phyloP scores from a whole-genome alignment of 2,329 filamentous ascomycete genomes.

The Curvularia sp. region DNA sequence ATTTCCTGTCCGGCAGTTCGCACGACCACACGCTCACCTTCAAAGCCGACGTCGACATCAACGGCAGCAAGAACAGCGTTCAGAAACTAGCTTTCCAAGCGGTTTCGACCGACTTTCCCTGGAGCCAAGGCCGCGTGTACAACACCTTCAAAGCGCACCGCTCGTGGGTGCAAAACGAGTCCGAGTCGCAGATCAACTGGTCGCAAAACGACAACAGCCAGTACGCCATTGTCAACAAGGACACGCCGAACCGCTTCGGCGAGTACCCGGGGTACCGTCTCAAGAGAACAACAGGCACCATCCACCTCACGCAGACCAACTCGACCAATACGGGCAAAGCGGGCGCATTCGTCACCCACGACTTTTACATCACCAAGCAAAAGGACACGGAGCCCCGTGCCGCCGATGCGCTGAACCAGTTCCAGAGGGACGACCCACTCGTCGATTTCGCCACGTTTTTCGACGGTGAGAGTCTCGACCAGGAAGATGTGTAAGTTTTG shows the following conservation, averaged over 20 bases:
- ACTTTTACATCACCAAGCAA: slow-evolving; percentile 60
- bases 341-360: slow-evolving; percentile 59
- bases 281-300: slow-evolving; percentile 48
- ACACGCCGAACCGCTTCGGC: slow-evolving; percentile 58
- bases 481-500: slow-evolving; percentile 46
- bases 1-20: slow-evolving; percentile 45
- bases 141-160: slow-evolving; percentile 62
- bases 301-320: slow-evolving; percentile 57
- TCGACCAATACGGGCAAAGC: slow-evolving; percentile 57
- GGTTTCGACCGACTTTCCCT: slow-evolving; percentile 59
- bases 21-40: slow-evolving; percentile 54
- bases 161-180: slow-evolving; percentile 49
- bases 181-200: slow-evolving; percentile 57
- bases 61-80: slow-evolving; percentile 48
- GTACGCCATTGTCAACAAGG: slow-evolving; percentile 61
- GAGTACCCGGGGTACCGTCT: slow-evolving; percentile 62
- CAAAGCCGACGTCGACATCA: slow-evolving; percentile 53
- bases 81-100: slow-evolving; percentile 43
- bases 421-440: slow-evolving; percentile 57
- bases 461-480: slow-evolving; percentile 54
- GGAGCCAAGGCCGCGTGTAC: slow-evolving; percentile 58
- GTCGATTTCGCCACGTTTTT: slow-evolving; percentile 62
- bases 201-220: slow-evolving; percentile 56
- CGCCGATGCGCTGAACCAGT: slow-evolving; percentile 57
- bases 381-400: slow-evolving; percentile 61